phyloP scores from a whole-genome alignment of 192 early-diverging fungal species.

The Nowakowskiella sp. region DNA sequence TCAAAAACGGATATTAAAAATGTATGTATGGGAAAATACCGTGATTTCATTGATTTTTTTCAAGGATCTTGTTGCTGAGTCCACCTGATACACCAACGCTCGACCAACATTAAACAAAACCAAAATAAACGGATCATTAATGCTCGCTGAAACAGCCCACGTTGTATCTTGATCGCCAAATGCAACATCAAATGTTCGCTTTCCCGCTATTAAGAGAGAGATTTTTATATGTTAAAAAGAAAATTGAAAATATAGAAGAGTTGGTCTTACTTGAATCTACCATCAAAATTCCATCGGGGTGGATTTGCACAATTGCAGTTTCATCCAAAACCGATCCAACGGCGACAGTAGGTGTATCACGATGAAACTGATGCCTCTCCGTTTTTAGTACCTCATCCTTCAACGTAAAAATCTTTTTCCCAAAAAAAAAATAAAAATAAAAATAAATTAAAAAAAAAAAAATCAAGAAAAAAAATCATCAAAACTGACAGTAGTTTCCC shows the following conservation, averaged over 20 bases:
- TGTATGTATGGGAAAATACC: conserved; percentile 12
- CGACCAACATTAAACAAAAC: conserved; percentile 58
- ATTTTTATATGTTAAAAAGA: conserved; percentile 35
- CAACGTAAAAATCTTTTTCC: conserved; percentile 61
- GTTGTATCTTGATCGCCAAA: conserved; percentile 5
- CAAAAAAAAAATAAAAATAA: not conserved
- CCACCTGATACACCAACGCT: conserved; percentile 49
- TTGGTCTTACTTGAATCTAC: conserved; percentile 51
- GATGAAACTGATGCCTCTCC: conserved; percentile 65
- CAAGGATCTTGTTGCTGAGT: conserved; percentile 32
- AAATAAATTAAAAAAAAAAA: conserved; percentile 7
- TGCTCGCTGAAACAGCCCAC: conserved; percentile 59
- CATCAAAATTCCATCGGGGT: conserved; percentile 61
- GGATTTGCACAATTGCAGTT: conserved; percentile 75
- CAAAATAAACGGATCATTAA: conserved; percentile 76
- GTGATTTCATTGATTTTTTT: conserved; percentile 20
- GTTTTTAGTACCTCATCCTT: conserved; percentile 80
- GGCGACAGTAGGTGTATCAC: conserved; percentile 64
- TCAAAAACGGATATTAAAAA: not conserved
- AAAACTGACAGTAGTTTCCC: conserved; percentile 54
- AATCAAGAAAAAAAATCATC: not conserved
- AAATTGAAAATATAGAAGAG: not conserved
- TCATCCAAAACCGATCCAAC: conserved; percentile 64
- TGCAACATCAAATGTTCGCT: conserved; percentile 5
- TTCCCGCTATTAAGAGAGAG: not conserved